Evolutionary conservation across 2,329 filamentous ascomycete species (phyloP).

Genomic region (Helotiales sp.): DNA sequence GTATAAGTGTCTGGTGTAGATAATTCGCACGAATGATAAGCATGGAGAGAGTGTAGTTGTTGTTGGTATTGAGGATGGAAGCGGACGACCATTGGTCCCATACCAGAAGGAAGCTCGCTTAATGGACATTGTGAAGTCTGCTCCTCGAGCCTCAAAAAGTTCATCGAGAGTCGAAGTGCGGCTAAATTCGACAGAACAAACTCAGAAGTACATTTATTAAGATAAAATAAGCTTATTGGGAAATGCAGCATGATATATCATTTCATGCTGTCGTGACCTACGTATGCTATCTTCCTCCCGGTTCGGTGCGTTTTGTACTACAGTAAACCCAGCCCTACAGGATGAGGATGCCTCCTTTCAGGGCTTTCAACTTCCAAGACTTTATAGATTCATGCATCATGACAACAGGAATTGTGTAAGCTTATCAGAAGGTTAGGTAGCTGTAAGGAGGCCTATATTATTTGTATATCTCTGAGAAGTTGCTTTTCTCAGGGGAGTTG

Average conservation of each 20-base stretch:
- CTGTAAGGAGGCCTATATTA: neutral
- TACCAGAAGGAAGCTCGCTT: neutral
- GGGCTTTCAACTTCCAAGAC: neutral
- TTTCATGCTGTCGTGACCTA: neutral
- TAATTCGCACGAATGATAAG: neutral
- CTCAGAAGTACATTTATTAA: neutral
- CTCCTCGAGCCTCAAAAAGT: neutral
- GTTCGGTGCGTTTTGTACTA: neutral
- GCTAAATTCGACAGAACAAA: neutral
- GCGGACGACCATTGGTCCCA: neutral
- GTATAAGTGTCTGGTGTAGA: neutral
- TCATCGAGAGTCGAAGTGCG: neutral
- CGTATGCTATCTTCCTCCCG: neutral
- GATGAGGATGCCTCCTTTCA: neutral
- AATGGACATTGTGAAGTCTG: neutral
- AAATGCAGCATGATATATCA: neutral
- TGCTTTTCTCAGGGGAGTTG: neutral
- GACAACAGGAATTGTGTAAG: neutral
- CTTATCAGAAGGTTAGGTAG: neutral
- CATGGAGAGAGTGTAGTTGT: neutral
- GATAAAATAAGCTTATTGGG: neutral
- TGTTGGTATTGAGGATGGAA: neutral
- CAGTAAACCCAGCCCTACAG: neutral
- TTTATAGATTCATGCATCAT: neutral
- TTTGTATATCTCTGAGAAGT: neutral